These are phyloP conservation scores for Mercurialis annua DNA, from an alignment of 345 rosid species.

Conservation along the genomic window DNA sequence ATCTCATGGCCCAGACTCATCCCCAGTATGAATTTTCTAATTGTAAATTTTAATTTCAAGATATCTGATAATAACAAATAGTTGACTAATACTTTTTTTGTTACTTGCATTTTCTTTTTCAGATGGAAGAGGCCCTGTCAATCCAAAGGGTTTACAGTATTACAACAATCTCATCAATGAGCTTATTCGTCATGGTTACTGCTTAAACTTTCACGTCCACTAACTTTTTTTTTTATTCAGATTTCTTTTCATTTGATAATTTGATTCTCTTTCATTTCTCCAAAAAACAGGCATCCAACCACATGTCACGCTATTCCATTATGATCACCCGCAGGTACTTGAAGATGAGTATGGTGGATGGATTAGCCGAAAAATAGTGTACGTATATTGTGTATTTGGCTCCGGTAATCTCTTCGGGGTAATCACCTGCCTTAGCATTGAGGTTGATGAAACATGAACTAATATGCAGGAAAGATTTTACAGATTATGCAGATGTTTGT, in stretches of 20 bases:
- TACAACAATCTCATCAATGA: conserved; percentile 59
- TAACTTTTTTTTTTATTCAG: not conserved
- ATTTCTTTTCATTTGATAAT: not conserved
- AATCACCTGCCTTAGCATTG: not conserved
- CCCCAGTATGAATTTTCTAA: conserved; percentile 40
- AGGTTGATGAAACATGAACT: not conserved
- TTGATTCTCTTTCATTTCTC: not conserved
- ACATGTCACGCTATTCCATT: conserved; percentile 49
- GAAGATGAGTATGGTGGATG: conserved; percentile 81
- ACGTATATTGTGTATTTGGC: not conserved
- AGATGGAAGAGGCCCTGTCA: conserved; percentile 63
- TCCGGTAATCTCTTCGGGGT: not conserved
- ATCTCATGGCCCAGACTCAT: conserved; percentile 84
- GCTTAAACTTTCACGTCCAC: not conserved
- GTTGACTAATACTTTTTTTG: not conserved
- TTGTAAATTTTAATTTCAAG: not conserved
- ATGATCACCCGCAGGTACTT: conserved; percentile 60
- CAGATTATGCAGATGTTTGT: conserved; percentile 66
- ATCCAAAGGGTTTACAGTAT: conserved; percentile 52
- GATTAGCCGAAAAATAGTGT: conserved; percentile 52
- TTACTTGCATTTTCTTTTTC: conserved; percentile 7
- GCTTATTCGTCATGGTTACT: conserved; percentile 40
- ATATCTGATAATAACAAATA: not conserved
- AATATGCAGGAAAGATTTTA: conserved; percentile 67
- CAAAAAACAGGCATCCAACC: conserved; percentile 55